Conservation (phyloP, 352 stramenopile species). For the Pythium oligandrum region DNA sequence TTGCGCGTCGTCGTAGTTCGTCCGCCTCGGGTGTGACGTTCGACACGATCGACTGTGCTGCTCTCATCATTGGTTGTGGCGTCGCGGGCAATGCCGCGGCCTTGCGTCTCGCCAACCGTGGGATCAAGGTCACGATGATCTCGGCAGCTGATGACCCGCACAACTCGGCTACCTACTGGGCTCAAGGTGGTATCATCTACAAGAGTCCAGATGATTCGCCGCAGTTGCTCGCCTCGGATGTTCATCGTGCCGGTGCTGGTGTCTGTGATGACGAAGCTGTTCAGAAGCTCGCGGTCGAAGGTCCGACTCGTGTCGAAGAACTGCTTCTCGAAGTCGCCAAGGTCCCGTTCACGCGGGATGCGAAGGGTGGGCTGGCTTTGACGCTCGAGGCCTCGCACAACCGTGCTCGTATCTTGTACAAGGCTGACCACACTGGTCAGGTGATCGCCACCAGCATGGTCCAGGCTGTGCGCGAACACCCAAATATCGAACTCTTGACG, state of each 20-base stretch:
- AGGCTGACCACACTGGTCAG: constrained; percentile 90
- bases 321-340: constrained; percentile 84
- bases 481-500: constrained; percentile 77
- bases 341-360: constrained; percentile 86
- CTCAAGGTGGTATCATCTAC: constrained; percentile 96
- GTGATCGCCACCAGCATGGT: constrained; percentile 92
- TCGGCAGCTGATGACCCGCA: constrained; percentile 60
- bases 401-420: constrained; percentile 91
- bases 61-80: constrained; percentile 73
- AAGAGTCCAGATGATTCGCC: constrained; percentile 85
- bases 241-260: constrained; percentile 87
- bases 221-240: constrained; percentile 82
- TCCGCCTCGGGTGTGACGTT: constrained; percentile 21
- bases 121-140: constrained; percentile 80
- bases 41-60: constrained; percentile 54
- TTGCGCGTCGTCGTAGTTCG: constrained; percentile 30
- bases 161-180: constrained; percentile 94
- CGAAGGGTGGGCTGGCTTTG: constrained; percentile 61
- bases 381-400: constrained; percentile 92
- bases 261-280: constrained; percentile 89
- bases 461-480: constrained; percentile 75
- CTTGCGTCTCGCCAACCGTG: constrained; percentile 67
- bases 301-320: constrained; percentile 85
- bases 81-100: constrained; percentile 73
- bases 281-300: constrained; percentile 90